Base-by-base conservation (phyloP, 108 stramenopile genomes). In the Cyclotella baltica region DNA sequence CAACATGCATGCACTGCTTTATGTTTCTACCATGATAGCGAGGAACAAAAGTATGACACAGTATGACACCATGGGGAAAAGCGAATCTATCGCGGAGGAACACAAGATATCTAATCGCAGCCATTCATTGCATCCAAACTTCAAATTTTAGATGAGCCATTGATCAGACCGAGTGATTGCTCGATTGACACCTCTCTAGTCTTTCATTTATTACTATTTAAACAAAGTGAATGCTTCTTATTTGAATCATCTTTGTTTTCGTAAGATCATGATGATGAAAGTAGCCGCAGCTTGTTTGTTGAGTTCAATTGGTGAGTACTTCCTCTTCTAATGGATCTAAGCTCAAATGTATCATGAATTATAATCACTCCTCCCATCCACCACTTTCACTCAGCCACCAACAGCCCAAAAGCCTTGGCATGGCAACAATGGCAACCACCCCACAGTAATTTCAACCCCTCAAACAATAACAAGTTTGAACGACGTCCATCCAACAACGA, bases 371-470 rank as follows among this genome's bases (percentile, higher is more conserved):
- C 25, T 3, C 25, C 25, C 22, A n/a, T 23, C 22, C 25, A 2
- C 55, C 20, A 56, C 55, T 56, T 3, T 3, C n/a, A 2, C 55
- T 5, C 55, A 56, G 55, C 11, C 11, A 56, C 55, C 20, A 56
- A 56, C 55, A 11, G 23, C 2, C 2, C 2, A 22, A 22, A 27
- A 10, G 4, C 55, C 25, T 3, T 11, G 11, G 55, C 55, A 56
- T 56, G 55, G 55, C 55, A 56, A 5, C 55, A 56, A 25, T 56
- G 55, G 55, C 55, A n/a, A 56, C 55, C 20, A 56, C 25, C 55
- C 20, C 25, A 25, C 2, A n/a, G 23, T 25, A 22, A 56, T 23
- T 1, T 11, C 22, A n/a, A 22, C 20, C 11, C 11, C 25, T 27
- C 20, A 11, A 56, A 56, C 22, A n/a, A 23, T 23, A 56, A 56